phyloP scores from a whole-genome alignment of 495 filamentous ascomycete species.

The Pyronema domesticum region DNA sequence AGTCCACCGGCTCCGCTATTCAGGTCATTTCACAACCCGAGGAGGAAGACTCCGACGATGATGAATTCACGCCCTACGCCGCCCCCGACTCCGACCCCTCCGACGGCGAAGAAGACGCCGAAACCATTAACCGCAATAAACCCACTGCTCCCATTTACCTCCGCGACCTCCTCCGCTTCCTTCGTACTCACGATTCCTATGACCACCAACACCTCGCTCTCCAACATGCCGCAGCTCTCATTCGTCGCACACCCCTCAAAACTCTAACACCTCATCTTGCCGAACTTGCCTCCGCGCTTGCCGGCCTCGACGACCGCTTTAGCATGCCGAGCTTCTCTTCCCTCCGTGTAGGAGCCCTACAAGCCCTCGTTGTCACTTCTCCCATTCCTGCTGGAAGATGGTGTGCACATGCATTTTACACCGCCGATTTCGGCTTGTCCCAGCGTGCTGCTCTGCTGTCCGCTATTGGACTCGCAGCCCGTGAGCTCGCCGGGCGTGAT shows the following conservation, averaged over 20 bases:
- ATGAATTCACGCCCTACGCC: constrained; percentile 61
- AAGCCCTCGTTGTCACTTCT: constrained; percentile 59
- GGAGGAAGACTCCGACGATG: constrained; percentile 39
- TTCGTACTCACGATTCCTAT: constrained; percentile 66
- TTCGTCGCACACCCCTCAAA: constrained; percentile 63
- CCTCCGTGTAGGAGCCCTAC: constrained; percentile 62
- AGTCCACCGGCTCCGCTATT: constrained; percentile 22
- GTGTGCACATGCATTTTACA: constrained; percentile 73
- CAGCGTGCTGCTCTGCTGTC: constrained; percentile 69
- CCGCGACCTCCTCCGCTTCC: constrained; percentile 59
- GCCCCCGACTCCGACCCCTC: constrained; percentile 87
- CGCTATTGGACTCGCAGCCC: constrained; percentile 62
- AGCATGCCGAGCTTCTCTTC: constrained; percentile 59
- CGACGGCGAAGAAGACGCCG: constrained; percentile 81
- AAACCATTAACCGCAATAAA: constrained; percentile 62
- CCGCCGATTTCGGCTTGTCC: constrained; percentile 71
- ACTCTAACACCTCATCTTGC: constrained; percentile 72
- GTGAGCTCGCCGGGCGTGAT: constrained; percentile 63
- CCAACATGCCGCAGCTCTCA: constrained; percentile 53
- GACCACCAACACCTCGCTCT: constrained; percentile 71
- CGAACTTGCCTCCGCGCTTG: constrained; percentile 56
- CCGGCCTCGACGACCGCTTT: constrained; percentile 66
- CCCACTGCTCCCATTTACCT: constrained; percentile 81
- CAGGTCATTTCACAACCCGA: constrained; percentile 36
- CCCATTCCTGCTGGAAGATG: constrained; percentile 63